A percentile compares a stretch with the other conserved stretches of the same genome.
Conservation (phyloP, 306 rosid species). For the Cicer bijugum region DNA sequence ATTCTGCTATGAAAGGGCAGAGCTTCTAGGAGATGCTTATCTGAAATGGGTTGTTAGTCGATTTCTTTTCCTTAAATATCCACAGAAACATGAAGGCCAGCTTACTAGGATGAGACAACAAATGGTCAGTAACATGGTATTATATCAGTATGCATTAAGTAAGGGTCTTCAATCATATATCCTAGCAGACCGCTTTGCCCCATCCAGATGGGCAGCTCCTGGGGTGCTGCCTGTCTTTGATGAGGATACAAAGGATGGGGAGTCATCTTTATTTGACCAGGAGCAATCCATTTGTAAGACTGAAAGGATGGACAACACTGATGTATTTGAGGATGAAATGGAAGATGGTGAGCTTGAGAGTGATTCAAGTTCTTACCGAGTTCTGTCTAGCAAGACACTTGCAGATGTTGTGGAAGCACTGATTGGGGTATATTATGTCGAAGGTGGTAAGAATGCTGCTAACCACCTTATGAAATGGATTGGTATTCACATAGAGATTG, state of each 20-base stretch:
- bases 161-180: slow-evolving; percentile 93
- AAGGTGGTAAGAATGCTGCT: slow-evolving; percentile 88
- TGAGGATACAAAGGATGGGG: slow-evolving; percentile 88
- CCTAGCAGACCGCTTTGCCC: slow-evolving; percentile 98
- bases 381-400: slow-evolving; percentile 97
- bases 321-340: slow-evolving; percentile 69
- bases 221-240: slow-evolving; percentile 96
- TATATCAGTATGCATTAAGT: slow-evolving; percentile 81
- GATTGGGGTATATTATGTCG: slow-evolving; percentile 92
- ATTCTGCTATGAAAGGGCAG: slow-evolving; percentile 98
- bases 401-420: slow-evolving; percentile 99
- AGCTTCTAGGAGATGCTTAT: slow-evolving; percentile 99
- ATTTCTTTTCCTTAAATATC: slow-evolving; percentile 90
- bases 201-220: slow-evolving; percentile 98
- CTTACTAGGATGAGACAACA: slow-evolving; percentile 99
- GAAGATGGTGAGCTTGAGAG: slow-evolving; percentile 96
- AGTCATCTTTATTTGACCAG: slow-evolving; percentile 78
- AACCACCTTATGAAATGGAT: slow-evolving; percentile 97
- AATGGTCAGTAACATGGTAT: slow-evolving; percentile 96
- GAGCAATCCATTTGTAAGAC: slow-evolving; percentile 54
- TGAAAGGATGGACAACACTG: slow-evolving; percentile 47
- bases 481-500: slow-evolving; percentile 89
- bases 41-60: slow-evolving; percentile 97
- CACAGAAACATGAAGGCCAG: slow-evolving; percentile 98
- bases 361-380: slow-evolving; percentile 93